Percentiles rank a stretch among this genome's conserved stretches.
Evolutionary conservation across 1,284 basidiomycete species (phyloP).

Genomic region (Trametes hirsuta): DNA sequence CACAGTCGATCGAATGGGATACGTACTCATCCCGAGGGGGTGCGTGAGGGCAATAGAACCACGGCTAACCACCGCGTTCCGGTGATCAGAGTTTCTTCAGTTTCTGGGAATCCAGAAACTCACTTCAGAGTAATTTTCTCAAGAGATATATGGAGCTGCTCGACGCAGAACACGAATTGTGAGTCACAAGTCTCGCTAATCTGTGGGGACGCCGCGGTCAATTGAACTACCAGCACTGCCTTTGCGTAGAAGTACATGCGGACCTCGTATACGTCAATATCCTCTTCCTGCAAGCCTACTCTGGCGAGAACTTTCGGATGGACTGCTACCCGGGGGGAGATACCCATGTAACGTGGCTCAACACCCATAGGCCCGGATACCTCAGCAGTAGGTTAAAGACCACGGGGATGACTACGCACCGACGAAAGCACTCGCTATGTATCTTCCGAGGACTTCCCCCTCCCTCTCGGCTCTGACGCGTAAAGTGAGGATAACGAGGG

Average conservation of each 20-base stretch:
- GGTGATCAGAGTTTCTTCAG: not conserved
- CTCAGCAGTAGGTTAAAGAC: not conserved
- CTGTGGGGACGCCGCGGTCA: slow-evolving; percentile 37
- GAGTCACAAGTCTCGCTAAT: slow-evolving; percentile 87
- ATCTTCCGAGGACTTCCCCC: slow-evolving; percentile 91
- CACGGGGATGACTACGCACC: slow-evolving; percentile 49
- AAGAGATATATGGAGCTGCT: slow-evolving; percentile 78
- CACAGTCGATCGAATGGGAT: not conserved
- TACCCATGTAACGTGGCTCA: slow-evolving; percentile 85
- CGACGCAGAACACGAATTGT: slow-evolving; percentile 80
- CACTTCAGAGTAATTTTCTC: slow-evolving; percentile 89
- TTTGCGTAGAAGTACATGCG: slow-evolving; percentile 26
- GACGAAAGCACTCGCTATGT: slow-evolving; percentile 79
- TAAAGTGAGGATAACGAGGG: slow-evolving; percentile 86
- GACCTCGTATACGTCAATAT: slow-evolving; percentile 90
- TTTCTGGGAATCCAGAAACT: slow-evolving; percentile 22
- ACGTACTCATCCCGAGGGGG: slow-evolving; percentile 81
- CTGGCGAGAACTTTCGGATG: slow-evolving; percentile 80
- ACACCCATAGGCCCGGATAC: slow-evolving; percentile 53
- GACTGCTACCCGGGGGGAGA: slow-evolving; percentile 78
- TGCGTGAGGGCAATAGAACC: slow-evolving; percentile 88
- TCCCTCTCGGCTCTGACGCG: slow-evolving; percentile 83
- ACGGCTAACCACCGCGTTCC: slow-evolving; percentile 49
- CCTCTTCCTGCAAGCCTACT: slow-evolving; percentile 79
- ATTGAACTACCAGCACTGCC: not conserved